phyloP scores from a whole-genome alignment of 768 basidiomycete genomes.

The Tulasnella sp. region DNA sequence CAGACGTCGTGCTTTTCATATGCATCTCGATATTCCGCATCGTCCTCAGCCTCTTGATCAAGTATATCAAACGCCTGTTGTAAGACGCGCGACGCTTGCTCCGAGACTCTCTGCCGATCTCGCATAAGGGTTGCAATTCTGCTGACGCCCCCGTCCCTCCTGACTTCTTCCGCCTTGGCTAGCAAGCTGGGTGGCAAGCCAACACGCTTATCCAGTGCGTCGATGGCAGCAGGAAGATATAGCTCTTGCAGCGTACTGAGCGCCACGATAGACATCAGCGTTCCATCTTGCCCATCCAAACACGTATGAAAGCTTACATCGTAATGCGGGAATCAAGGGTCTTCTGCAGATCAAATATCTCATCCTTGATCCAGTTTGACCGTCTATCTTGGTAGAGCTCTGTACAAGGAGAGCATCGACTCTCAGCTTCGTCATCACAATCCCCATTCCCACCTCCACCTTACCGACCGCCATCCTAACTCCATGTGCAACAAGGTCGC shows the following conservation, averaged over 20 bases:
- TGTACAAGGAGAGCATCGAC: conserved; percentile 23
- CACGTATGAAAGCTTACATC: conserved; percentile 36
- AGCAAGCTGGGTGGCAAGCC: conserved; percentile 83
- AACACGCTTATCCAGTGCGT: conserved; percentile 76
- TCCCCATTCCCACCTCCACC: conserved; percentile 24
- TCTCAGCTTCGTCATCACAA: neutral
- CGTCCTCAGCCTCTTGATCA: conserved; percentile 82
- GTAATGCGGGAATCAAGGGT: conserved; percentile 52
- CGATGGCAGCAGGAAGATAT: conserved; percentile 75
- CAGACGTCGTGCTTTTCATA: conserved; percentile 31
- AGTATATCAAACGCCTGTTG: conserved; percentile 78
- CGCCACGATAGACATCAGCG: too few species aligned
- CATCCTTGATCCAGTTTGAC: conserved; percentile 55
- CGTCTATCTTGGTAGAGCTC: conserved; percentile 84
- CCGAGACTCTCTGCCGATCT: conserved; percentile 57
- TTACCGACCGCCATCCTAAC: conserved; percentile 77
- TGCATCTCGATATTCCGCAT: conserved; percentile 55
- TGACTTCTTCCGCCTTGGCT: conserved; percentile 75
- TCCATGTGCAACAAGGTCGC: conserved; percentile 74
- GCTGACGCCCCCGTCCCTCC: conserved; percentile 62
- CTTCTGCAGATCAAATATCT: conserved; percentile 49
- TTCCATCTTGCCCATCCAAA: too few species aligned
- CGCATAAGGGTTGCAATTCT: conserved; percentile 62
- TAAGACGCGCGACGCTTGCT: conserved; percentile 42
- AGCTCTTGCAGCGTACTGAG: conserved; percentile 53